A percentile compares a stretch with the other conserved stretches of the same genome.
phyloP scores from a whole-genome alignment of 306 rosid species.

The Vigna unguiculata region DNA sequence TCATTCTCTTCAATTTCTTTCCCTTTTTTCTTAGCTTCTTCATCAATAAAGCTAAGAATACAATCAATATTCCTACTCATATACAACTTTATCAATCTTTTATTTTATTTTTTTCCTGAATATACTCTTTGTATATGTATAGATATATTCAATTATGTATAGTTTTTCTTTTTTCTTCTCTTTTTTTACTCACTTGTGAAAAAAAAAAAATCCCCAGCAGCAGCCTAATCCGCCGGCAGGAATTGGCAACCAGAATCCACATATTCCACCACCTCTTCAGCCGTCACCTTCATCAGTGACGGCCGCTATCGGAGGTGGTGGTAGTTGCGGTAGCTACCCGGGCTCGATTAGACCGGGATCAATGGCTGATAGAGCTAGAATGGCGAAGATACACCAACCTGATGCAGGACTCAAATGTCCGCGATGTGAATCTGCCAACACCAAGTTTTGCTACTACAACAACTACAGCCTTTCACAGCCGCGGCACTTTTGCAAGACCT shows the following conservation, averaged over 20 bases:
- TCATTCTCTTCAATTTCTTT: slow-evolving; percentile 39
- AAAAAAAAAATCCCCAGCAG: slow-evolving; percentile 33
- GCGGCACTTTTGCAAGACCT: slow-evolving; percentile 89
- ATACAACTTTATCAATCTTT: slow-evolving; percentile 51
- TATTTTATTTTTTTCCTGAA: slow-evolving; percentile 50
- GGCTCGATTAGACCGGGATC: slow-evolving; percentile 67
- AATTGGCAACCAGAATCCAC: slow-evolving; percentile 38
- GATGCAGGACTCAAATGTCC: slow-evolving; percentile 74
- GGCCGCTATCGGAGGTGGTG: neutral
- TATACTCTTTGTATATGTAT: slow-evolving; percentile 52
- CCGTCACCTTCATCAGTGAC: slow-evolving; percentile 19
- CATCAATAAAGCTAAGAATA: slow-evolving; percentile 54
- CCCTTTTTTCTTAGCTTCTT: slow-evolving; percentile 51
- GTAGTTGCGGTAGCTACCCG: slow-evolving; percentile 29
- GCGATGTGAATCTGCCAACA: slow-evolving; percentile 83
- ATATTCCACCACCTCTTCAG: slow-evolving; percentile 36
- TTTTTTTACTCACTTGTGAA: neutral
- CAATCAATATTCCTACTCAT: slow-evolving; percentile 50
- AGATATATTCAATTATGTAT: slow-evolving; percentile 36
- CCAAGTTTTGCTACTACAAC: slow-evolving; percentile 93
- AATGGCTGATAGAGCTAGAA: slow-evolving; percentile 76
- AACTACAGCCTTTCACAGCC: slow-evolving; percentile 86
- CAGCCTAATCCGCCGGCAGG: slow-evolving; percentile 48
- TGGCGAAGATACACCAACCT: slow-evolving; percentile 70
- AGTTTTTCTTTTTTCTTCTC: slow-evolving; percentile 30